Evolutionary conservation across 2,329 filamentous ascomycete species (phyloP), one percentile per base, ranked within the genome.

Genomic region (Fusarium xylarioides): DNA sequence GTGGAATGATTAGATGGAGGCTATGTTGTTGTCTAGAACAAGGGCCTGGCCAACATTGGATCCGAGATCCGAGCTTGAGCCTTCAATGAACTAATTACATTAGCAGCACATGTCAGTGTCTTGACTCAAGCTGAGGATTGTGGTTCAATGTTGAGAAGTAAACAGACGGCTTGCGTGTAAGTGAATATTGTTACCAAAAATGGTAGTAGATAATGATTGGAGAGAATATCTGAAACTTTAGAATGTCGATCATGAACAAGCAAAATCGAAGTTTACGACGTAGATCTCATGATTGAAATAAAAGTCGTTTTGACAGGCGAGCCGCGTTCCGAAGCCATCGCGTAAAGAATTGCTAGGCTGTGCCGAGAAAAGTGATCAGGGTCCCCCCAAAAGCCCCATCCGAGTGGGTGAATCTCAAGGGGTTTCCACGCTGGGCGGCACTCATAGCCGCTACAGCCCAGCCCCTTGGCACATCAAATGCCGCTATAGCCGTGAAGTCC

Each of bases 291-390:
- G n/a, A 40, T 55, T 32, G 32, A 59, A 40, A 34, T 34, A 30
- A 18, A 26, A n/a, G 11, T 60, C 15, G 37, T 28, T 11, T 12
- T 47, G 54, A 38, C 54, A 63, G 18, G 42, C 43, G 32, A 53
- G 73, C 73, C 72, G 72, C 47, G 49, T 63, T 70, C 73, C 72
- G 73, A 65, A 62, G 62, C 53, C 66, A 70, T 66, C 52, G 50
- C 50, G 55, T 60, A 53, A 70, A 60, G 63, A 16, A 21, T 58
- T 58, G 42, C 44, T 52, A 40, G 54, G 60, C 60, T 46, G 34
- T 26, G 59, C 38, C 40, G 32, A 59, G 56, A 37, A 64, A 52
- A 57, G 18, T 37, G 54, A 53, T 72, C 64, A 73, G 69, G 69
- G 72, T 64, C 55, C 43, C 46, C 50, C 46, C 52, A 63, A 61